Conservation (phyloP, 768 basidiomycete genomes). For the Botryobasidium botryosum region DNA sequence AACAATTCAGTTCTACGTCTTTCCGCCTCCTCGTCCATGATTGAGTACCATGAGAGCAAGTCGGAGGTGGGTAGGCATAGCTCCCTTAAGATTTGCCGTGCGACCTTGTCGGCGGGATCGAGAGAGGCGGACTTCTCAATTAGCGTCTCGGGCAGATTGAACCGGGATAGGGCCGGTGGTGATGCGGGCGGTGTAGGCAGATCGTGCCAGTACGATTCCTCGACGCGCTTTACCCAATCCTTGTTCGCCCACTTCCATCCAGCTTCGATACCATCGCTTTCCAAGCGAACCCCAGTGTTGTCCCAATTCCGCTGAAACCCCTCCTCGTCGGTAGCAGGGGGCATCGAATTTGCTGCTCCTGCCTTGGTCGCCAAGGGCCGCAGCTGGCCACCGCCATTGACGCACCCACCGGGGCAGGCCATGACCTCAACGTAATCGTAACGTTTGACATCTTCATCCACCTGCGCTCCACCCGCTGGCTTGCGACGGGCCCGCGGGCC, state of each 20-base stretch:
- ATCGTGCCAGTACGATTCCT: conserved; percentile 61
- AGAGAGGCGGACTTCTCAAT: not conserved
- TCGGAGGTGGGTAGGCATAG: not conserved
- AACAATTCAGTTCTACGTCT: conserved; percentile 32
- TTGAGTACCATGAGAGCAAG: too few relatives aligned
- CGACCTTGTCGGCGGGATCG: not conserved
- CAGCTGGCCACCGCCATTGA: conserved; percentile 91
- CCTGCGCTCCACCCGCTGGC: conserved; percentile 13
- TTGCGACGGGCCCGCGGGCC: conserved; percentile 15
- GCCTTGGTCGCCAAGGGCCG: conserved; percentile 15
- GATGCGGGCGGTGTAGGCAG: conserved; percentile 31
- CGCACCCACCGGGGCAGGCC: conserved; percentile 96
- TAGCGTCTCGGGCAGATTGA: not conserved
- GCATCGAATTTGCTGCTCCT: not conserved
- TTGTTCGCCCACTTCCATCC: conserved; percentile 65
- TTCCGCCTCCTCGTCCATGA: conserved; percentile 18
- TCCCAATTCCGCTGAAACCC: conserved; percentile 49
- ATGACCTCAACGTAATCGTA: conserved; percentile 96
- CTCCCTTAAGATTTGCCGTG: conserved; percentile 4
- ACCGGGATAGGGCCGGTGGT: conserved; percentile 14
- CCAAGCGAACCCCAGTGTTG: conserved; percentile 31
- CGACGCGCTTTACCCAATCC: conserved; percentile 69
- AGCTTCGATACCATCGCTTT: conserved; percentile 19
- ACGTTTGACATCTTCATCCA: conserved; percentile 23
- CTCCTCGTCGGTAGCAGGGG: conserved; percentile 33